Conservation (phyloP, 73 alveolate genomes). For the Paramecium caudatum region DNA sequence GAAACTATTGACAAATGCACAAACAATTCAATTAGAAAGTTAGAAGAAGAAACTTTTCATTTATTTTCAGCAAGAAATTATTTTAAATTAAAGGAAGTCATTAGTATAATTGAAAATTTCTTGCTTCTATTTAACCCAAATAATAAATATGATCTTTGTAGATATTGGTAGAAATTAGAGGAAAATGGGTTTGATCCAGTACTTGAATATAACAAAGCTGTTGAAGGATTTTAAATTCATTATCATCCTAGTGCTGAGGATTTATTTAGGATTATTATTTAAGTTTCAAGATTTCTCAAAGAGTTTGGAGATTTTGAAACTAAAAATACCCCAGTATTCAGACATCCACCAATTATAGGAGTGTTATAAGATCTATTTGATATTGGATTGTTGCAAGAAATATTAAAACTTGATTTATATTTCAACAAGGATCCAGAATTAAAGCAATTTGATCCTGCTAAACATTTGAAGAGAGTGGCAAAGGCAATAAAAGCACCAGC, state of each 20-base stretch:
- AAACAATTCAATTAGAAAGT: slow-evolving; percentile 70
- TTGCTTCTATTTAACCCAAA: slow-evolving; percentile 79
- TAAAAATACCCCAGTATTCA: slow-evolving; percentile 79
- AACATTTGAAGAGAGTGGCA: slow-evolving; percentile 68
- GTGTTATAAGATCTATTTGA: slow-evolving; percentile 77
- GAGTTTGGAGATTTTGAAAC: slow-evolving; percentile 87
- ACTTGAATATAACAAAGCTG: slow-evolving; percentile 83
- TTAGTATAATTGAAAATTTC: slow-evolving; percentile 70
- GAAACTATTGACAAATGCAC: slow-evolving; percentile 68
- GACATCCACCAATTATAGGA: slow-evolving; percentile 87
- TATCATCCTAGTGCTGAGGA: slow-evolving; percentile 83
- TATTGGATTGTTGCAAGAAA: slow-evolving; percentile 80
- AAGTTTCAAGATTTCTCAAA: slow-evolving; percentile 83
- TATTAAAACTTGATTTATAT: slow-evolving; percentile 75
- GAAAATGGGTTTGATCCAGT: slow-evolving; percentile 86
- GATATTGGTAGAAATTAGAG: slow-evolving; percentile 82
- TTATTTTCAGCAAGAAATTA: slow-evolving; percentile 67
- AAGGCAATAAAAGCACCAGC: slow-evolving; percentile 62
- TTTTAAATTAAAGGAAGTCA: slow-evolving; percentile 73
- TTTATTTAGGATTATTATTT: slow-evolving; percentile 81
- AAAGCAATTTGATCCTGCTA: slow-evolving; percentile 17
- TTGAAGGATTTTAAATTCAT: slow-evolving; percentile 84
- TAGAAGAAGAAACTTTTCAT: slow-evolving; percentile 75
- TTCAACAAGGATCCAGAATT: slow-evolving; percentile 76
- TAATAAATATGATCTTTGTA: slow-evolving; percentile 81